A percentile compares a stretch with the other conserved stretches of the same genome.
Conservation (phyloP, 2,329 filamentous ascomycete genomes). For the Aureobasidium sp. region DNA sequence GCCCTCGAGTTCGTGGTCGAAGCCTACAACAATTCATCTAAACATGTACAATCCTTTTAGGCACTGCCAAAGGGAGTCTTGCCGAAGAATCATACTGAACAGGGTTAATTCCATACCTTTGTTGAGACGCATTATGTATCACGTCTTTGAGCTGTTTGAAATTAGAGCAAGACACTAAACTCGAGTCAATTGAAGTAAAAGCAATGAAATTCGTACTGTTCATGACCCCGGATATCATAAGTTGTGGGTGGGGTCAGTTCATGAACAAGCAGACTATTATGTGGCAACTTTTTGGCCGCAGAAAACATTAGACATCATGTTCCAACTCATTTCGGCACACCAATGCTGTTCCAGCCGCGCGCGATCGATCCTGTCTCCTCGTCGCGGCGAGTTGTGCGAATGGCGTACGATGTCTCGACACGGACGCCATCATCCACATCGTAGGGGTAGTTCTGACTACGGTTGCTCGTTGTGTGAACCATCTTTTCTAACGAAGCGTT, state of each 20-base stretch:
- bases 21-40: background rate
- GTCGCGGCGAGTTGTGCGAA: background rate
- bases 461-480: background rate
- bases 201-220: background rate
- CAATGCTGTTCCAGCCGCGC: constrained; percentile 1
- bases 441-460: background rate
- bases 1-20: background rate
- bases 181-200: background rate
- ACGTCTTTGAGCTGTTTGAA: background rate
- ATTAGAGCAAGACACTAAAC: background rate
- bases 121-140: background rate
- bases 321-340: background rate
- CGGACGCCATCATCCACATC: background rate
- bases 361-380: background rate
- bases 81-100: background rate
- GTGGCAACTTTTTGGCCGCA: background rate
- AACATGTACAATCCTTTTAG: background rate
- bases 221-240: constrained; percentile 6
- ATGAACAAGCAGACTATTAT: background rate
- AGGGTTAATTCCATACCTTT: background rate
- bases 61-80: background rate
- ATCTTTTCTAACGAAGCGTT: constrained; percentile 2
- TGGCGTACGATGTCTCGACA: constrained; percentile 3
- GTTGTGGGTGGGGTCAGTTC: background rate
- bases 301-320: background rate